Conservation (phyloP, 345 rosid genomes). For the Pugionium dolabratum region DNA sequence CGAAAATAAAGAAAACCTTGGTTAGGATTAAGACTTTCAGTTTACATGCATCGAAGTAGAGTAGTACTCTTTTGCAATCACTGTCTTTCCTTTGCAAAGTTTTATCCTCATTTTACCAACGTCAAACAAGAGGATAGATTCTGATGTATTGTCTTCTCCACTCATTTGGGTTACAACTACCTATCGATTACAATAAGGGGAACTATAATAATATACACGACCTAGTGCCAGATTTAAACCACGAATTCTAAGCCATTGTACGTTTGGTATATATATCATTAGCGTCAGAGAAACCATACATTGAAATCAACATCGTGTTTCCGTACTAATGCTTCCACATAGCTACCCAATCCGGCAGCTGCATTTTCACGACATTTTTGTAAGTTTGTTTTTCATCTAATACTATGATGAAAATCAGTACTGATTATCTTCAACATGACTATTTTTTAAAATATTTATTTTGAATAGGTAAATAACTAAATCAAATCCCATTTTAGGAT, state of each 20-base stretch:
- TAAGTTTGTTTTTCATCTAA: conserved; percentile 5
- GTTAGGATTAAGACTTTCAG: no score
- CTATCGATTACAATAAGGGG: conserved; percentile 36
- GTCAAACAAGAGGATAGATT: conserved; percentile 79
- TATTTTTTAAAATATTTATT: no score
- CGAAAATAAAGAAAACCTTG: no score
- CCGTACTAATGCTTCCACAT: conserved; percentile 68
- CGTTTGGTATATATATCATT: not conserved
- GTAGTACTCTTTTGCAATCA: conserved; percentile 38
- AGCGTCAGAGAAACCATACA: conserved; percentile 22
- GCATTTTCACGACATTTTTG: conserved; percentile 37
- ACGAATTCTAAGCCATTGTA: not conserved
- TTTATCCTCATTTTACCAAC: conserved; percentile 97
- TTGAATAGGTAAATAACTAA: no score
- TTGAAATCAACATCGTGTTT: no score
- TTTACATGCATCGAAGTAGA: conserved; percentile 70
- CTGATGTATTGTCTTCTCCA: conserved; percentile 48
- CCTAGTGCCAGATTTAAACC: not conserved
- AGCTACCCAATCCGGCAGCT: conserved; percentile 97
- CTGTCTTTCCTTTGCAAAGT: conserved; percentile 70
- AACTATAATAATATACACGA: conserved; percentile 1
- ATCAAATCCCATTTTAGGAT: no score
- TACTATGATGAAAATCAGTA: not conserved
- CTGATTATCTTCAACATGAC: no score
- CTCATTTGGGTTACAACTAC: conserved; percentile 56